phyloP scores from a whole-genome alignment of 2,329 filamentous ascomycete genomes.

The Scedosporium apiospermum region DNA sequence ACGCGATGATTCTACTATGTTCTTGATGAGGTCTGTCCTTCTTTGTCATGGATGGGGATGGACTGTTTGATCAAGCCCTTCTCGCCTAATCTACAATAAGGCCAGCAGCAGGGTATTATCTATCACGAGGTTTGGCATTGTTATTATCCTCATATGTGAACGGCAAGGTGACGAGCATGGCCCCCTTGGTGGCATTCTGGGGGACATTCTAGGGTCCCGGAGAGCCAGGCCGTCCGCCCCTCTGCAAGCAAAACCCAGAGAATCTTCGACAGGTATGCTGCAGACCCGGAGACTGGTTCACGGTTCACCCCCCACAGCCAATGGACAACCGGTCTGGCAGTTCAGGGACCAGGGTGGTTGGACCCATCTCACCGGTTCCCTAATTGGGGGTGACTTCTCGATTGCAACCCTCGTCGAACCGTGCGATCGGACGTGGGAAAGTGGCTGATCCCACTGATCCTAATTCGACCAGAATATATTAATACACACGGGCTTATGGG shows the following conservation, averaged over 20 bases:
- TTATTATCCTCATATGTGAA: no score
- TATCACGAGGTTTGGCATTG: no score
- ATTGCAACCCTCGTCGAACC: background rate
- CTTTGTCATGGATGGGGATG: no score
- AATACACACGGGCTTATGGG: no score
- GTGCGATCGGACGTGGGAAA: background rate
- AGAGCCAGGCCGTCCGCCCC: background rate
- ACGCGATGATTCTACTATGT: no score
- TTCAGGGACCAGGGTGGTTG: background rate
- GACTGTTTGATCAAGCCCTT: no score
- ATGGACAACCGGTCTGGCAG: background rate
- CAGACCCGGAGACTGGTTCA: background rate
- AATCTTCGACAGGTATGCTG: background rate
- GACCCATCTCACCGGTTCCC: background rate
- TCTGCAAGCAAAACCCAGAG: background rate
- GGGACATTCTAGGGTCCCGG: background rate
- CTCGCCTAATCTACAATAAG: no score
- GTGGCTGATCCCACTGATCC: background rate
- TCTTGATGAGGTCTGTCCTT: no score
- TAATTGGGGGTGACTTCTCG: background rate
- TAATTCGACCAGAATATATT: background rate
- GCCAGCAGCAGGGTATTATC: no score
- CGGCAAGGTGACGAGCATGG: no score
- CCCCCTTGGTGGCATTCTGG: no score
- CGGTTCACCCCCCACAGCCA: background rate